Percentiles rank a stretch among this genome's conserved stretches.
Evolutionary conservation across 169 alveolate species (phyloP).

Genomic region (Miamiensis avidus): DNA sequence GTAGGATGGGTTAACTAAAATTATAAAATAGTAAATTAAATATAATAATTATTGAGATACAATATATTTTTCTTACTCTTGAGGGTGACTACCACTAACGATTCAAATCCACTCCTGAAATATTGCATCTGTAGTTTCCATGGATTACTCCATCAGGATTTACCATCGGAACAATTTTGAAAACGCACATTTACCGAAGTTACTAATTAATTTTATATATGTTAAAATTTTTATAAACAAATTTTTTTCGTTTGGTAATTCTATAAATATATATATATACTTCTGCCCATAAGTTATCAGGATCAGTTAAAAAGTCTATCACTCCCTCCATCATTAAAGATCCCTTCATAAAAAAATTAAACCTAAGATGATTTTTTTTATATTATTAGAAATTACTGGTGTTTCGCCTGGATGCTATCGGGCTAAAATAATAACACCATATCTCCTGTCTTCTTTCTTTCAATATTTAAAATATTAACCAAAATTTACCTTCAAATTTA

Average conservation of each 20-base stretch:
- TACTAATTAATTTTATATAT: slow-evolving; percentile 62
- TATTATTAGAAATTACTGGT: neutral
- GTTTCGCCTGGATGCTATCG: neutral
- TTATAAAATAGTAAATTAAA: neutral
- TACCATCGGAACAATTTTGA: slow-evolving; percentile 89
- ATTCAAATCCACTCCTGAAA: slow-evolving; percentile 85
- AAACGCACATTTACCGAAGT: slow-evolving; percentile 76
- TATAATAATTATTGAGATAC: neutral
- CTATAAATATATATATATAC: too few species aligned
- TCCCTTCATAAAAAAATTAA: too few species aligned
- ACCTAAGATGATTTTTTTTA: too few species aligned
- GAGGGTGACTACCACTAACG: slow-evolving; percentile 83
- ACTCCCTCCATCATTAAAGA: slow-evolving; percentile 73
- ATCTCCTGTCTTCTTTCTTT: neutral
- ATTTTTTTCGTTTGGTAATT: slow-evolving; percentile 52
- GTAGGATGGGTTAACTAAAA: slow-evolving; percentile 66
- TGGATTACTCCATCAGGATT: slow-evolving; percentile 92
- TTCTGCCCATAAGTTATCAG: slow-evolving; percentile 44
- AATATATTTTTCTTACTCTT: slow-evolving; percentile 16
- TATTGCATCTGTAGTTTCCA: slow-evolving; percentile 88
- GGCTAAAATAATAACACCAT: neutral
- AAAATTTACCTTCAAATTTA: neutral
- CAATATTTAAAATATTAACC: neutral
- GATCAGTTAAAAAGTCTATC: slow-evolving; percentile 46
- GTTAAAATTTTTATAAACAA: slow-evolving; percentile 57